These are phyloP conservation scores for Colletotrichum simmondsii DNA, from an alignment of 2,329 filamentous ascomycete genomes.

Conservation along the genomic window DNA sequence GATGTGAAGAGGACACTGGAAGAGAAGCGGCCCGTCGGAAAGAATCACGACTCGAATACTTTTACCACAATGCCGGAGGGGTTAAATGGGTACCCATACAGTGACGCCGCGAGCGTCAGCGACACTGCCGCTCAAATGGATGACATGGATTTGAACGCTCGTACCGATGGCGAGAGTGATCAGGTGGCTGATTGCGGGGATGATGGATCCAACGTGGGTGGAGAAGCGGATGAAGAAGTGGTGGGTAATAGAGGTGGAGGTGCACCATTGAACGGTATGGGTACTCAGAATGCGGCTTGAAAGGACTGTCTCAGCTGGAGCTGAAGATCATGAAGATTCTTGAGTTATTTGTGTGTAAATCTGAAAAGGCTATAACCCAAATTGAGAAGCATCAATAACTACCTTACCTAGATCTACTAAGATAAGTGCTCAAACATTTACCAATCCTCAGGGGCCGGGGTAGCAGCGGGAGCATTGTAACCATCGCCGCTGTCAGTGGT, in stretches of 20 bases:
- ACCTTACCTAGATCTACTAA: no score
- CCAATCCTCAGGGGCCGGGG: background rate
- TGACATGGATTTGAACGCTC: background rate
- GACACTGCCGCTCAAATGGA: background rate
- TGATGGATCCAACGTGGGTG: background rate
- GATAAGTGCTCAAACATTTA: background rate
- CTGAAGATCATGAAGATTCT: no score
- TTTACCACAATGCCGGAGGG: slow-evolving; percentile 21
- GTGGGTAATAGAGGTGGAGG: no score
- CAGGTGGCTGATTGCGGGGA: background rate
- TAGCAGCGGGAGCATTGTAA: background rate
- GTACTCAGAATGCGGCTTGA: background rate
- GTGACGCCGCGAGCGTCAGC: background rate
- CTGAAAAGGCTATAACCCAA: no score
- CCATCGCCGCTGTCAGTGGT: background rate
- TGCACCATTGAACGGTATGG: background rate
- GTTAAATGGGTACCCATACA: accelerated
- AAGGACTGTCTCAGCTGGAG: no score
- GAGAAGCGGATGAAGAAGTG: background rate
- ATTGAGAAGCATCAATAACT: no score
- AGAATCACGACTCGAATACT: slow-evolving; percentile 46
- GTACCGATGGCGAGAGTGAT: background rate
- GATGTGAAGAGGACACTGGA: slow-evolving; percentile 43
- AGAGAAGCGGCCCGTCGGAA: slow-evolving; percentile 40
- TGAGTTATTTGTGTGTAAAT: no score